Evolutionary conservation across 768 basidiomycete genomes (phyloP), one percentile per base, ranked within the genome.

Genomic region (Mycena haematopus): DNA sequence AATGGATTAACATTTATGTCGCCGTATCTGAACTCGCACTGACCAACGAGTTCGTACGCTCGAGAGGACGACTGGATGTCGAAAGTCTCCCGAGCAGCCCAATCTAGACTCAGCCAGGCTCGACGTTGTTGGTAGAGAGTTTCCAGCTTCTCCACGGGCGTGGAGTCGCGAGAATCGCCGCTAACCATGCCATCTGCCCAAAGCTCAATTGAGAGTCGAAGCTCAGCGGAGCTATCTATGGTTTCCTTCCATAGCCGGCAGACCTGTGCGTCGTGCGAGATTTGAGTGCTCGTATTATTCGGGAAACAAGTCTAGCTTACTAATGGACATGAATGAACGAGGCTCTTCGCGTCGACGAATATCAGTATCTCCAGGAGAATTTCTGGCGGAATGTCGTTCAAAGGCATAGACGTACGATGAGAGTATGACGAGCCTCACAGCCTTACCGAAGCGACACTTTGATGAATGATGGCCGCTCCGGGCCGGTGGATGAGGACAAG

Each of bases 41-140:
- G 5, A 29, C 47, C 29, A 17, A 56, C 61, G 1, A 62, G 61
- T 22, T 62, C 61, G 27, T 74, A 72, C 15, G 56, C 49, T 1
- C 56, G 57, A 15, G 57, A 57, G 27, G 22, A 33, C 6, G 22
- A 11, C 21, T 50, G 21, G 5, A 66, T 59, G 8, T 19, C 22
- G 25, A 62, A 49, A 17, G 49, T 53, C 8, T 40, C 55, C 14
- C 53, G 57, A n/a, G 17, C 17, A 6, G 40, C 35, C 64, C 64
- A 65, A 5, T 61, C 15, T 38, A 56, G 4, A 17, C 21, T 52
- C 2, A 29, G 24, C 59, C 58, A 65, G 15, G 64, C 55, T 6
- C 44, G 42, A n/a, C 59, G 59, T 1, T 50, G 49, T 2, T 40
- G 13, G 15, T 17, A 19, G 6, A 65, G 27, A 4, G 29, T 33